phyloP scores from a whole-genome alignment of 306 rosid species.

The Lathyrus oleraceus region DNA sequence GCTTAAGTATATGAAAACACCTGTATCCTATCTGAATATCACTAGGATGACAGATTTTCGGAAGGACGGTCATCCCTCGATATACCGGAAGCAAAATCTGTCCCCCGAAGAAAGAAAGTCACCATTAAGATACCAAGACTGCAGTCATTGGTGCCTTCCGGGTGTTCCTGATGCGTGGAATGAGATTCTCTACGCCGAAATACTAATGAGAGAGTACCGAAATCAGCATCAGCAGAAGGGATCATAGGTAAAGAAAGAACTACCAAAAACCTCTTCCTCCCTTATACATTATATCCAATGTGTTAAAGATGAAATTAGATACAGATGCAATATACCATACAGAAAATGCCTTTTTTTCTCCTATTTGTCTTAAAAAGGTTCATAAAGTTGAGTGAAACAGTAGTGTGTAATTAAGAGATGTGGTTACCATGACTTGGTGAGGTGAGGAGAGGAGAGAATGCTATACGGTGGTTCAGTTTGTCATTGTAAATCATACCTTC shows the following conservation, averaged over 20 bases:
- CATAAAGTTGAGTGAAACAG: constrained; percentile 12
- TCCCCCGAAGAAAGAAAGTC: constrained; percentile 60
- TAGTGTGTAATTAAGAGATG: constrained; percentile 28
- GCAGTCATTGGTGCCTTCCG: constrained; percentile 99
- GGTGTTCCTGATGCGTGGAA: constrained; percentile 97
- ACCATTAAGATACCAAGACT: constrained; percentile 73
- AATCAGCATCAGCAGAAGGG: constrained; percentile 48
- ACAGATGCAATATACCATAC: constrained; percentile 29
- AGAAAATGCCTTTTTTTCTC: constrained; percentile 20
- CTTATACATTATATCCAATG: constrained; percentile 22
- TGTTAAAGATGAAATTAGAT: constrained; percentile 36
- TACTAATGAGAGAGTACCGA: constrained; percentile 51
- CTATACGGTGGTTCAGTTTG: constrained; percentile 30
- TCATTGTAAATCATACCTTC: constrained; percentile 33
- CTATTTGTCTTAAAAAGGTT: constrained; percentile 16
- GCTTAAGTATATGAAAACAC: constrained; percentile 73
- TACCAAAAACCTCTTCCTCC: constrained; percentile 19
- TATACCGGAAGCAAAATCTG: constrained; percentile 68
- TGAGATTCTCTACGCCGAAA: constrained; percentile 75
- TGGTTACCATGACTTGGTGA: constrained; percentile 26
- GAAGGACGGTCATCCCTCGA: constrained; percentile 96
- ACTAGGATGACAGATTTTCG: constrained; percentile 90
- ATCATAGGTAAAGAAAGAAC: constrained; percentile 53
- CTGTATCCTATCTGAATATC: constrained; percentile 70
- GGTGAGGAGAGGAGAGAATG: constrained; percentile 33